Base-by-base conservation (phyloP, 768 basidiomycete genomes). In the Leccinum uliginosum region DNA sequence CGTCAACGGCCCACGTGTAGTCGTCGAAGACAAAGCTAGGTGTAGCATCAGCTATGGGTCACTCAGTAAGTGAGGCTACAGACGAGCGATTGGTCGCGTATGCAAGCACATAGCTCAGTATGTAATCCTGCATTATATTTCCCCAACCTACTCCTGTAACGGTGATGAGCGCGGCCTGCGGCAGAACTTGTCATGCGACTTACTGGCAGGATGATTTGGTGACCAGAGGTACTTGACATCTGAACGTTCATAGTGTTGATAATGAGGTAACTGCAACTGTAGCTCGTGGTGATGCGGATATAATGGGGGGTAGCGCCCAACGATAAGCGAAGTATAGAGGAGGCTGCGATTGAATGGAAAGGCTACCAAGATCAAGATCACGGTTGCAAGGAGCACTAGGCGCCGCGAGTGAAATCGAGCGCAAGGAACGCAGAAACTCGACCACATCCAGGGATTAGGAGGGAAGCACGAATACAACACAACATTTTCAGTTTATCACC, bases 141-240 rank as follows among this genome's bases (percentile, higher is more conserved):
- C 73, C 72, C 69, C 69, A 75, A 15, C 74, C 75, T 29, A 67
- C 65, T 35, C 57, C 75, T 75, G 14, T 15, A 40, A 21, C 5
- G 23, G 32, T 21, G 19, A 27, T 65, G 9, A 61, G 49, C 27
- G 12, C 44, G 43, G 27, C 49, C 44, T 51, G 43, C 23, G 9
- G 1, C 11, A 19, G 2, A 17, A n/a, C 0, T 3, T 11, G 11
- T 17, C 29, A 10, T 23, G 30, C 6, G 32, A n/a, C 47, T 51
- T 59, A 58, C 57, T 24, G 40, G 38, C 50, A 49, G 71, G 75
- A 59, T 82, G 79, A 55, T 79, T 80, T 19, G 78, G 74, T 19
- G 79, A 68, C 69, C 73, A 81, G 3, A 83, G 51, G 55, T 76
- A 82, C 53, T 72, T 75, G 34, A 70, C 65, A 12, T 68, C 58